Percentiles rank a stretch among this genome's conserved stretches.
Conservation (phyloP, 1,139 yeast species). For the Magnusiomyces paraingens region DNA sequence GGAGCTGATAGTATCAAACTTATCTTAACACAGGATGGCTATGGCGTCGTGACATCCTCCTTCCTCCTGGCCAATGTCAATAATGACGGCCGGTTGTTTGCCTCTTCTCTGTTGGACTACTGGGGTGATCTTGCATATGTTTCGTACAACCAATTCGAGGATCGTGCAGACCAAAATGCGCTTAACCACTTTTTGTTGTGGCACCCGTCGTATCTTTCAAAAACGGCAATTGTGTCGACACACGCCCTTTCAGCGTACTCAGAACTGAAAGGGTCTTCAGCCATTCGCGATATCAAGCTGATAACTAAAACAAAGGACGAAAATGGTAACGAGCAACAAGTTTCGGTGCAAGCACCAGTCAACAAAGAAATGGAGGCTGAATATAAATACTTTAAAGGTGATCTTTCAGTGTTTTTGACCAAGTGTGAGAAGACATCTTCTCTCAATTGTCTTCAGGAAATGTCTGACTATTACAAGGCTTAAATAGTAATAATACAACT, state of each 20-base stretch:
- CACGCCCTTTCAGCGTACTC: slow-evolving; percentile 44
- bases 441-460: neutral
- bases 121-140: slow-evolving; percentile 70
- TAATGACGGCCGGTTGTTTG: slow-evolving; percentile 16
- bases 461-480: neutral
- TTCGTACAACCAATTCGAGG: slow-evolving; percentile 54
- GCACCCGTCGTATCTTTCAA: slow-evolving; percentile 78
- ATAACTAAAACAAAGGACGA: slow-evolving; percentile 21
- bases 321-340: slow-evolving; percentile 25
- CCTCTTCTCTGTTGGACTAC: slow-evolving; percentile 62
- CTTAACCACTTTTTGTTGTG: slow-evolving; percentile 81
- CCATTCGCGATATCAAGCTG: too few relatives aligned
- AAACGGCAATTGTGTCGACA: slow-evolving; percentile 64
- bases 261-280: too few relatives aligned
- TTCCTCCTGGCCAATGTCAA: slow-evolving; percentile 62
- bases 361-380: slow-evolving; percentile 7
- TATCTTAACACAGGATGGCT: slow-evolving; percentile 59
- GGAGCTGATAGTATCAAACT: slow-evolving; percentile 49
- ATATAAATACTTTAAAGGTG: slow-evolving; percentile 21
- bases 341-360: too few relatives aligned
- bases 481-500: too few relatives aligned
- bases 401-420: slow-evolving; percentile 22
- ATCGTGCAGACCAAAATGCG: slow-evolving; percentile 53
- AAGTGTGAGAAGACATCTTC: slow-evolving; percentile 15
- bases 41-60: slow-evolving; percentile 57